Conservation (phyloP, 805 yeast genomes). For the Ogataea pini region DNA sequence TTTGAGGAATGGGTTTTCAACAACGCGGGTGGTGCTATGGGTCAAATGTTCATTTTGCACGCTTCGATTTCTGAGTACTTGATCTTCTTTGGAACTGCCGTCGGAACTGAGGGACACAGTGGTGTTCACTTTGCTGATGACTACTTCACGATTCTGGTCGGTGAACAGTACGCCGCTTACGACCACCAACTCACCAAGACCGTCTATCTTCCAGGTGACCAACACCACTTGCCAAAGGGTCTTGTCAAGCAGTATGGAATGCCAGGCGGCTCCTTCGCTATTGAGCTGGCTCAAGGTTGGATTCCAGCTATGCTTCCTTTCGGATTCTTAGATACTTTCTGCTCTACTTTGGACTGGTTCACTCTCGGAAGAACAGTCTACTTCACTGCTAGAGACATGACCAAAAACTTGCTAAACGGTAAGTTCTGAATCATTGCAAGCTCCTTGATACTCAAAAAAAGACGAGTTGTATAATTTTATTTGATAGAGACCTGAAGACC, state of each 20-base stretch:
- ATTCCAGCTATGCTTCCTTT: conserved; percentile 97
- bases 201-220: conserved; percentile 83
- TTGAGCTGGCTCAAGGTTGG: conserved; percentile 98
- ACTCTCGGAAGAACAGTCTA: conserved; percentile 69
- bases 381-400: conserved; percentile 80
- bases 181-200: conserved; percentile 66
- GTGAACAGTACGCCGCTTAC: conserved; percentile 72
- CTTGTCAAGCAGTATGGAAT: conserved; percentile 79
- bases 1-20: conserved; percentile 92
- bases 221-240: conserved; percentile 77
- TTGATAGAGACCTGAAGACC: no score
- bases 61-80: conserved; percentile 92
- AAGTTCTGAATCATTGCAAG: conserved; percentile 50
- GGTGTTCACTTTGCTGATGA: conserved; percentile 98
- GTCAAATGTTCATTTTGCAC: conserved; percentile 90
- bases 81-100: conserved; percentile 89
- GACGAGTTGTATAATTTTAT: no score
- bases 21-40: conserved; percentile 99
- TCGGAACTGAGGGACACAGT: conserved; percentile 94
- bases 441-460: not conserved
- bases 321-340: conserved; percentile 78
- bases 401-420: conserved; percentile 61
- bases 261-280: conserved; percentile 81
- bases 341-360: conserved; percentile 76
- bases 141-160: conserved; percentile 86